A percentile compares a stretch with the other conserved stretches of the same genome.
Conservation (phyloP, 345 rosid species). For the Eucalyptus grandis region DNA sequence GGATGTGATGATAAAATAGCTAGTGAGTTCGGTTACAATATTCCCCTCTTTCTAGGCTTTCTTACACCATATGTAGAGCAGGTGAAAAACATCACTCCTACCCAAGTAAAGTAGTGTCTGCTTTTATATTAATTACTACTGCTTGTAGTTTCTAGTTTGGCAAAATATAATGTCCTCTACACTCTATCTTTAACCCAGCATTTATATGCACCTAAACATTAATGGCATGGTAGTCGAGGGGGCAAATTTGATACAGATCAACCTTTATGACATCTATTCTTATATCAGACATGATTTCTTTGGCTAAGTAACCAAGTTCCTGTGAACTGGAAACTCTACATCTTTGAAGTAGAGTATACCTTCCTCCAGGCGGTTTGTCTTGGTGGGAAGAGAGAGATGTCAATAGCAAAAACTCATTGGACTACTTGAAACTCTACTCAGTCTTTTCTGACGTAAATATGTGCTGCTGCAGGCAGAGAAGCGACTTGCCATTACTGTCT, state of each 20-base stretch:
- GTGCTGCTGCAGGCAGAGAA: constrained; percentile 59
- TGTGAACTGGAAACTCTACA: background rate
- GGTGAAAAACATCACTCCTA: background rate
- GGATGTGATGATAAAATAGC: background rate
- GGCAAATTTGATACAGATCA: background rate
- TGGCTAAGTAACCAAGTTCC: background rate
- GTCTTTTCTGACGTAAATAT: background rate
- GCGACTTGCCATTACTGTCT: constrained; percentile 88
- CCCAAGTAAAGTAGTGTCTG: background rate
- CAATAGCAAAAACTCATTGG: background rate
- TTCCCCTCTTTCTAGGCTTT: background rate
- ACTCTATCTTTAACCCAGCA: background rate
- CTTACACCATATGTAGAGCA: background rate
- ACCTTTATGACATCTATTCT: background rate
- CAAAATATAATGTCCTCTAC: background rate
- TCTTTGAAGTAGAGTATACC: background rate
- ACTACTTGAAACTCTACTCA: background rate
- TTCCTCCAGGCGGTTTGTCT: background rate
- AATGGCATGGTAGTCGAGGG: background rate
- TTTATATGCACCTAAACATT: background rate
- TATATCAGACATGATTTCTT: background rate
- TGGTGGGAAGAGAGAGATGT: background rate
- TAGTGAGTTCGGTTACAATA: background rate
- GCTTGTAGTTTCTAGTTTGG: background rate
- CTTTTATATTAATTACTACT: background rate